Conservation (phyloP, 2,329 filamentous ascomycete genomes). For the Cordyceps fumosorosea region DNA sequence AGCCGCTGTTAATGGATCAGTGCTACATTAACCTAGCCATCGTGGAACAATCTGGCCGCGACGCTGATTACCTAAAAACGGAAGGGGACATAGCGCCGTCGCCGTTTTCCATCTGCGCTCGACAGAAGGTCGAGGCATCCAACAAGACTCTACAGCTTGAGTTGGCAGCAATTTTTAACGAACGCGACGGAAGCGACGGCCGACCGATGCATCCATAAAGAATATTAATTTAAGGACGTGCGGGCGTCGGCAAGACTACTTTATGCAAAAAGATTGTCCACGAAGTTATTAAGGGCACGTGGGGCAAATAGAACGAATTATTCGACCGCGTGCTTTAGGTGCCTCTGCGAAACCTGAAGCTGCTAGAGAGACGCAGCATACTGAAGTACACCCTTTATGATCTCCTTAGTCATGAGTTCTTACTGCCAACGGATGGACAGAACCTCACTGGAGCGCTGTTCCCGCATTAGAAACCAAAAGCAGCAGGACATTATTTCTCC, state of each 20-base stretch:
- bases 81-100: too few relatives aligned
- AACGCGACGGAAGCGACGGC: neutral
- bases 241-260: conserved; percentile 35
- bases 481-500: conserved; percentile 29
- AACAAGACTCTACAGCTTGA: neutral
- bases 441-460: neutral
- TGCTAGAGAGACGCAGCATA: too few relatives aligned
- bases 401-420: too few relatives aligned
- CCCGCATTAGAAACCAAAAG: neutral
- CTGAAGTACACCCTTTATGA: too few relatives aligned
- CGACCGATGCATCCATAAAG: too few relatives aligned
- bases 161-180: neutral
- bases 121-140: neutral
- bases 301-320: conserved; percentile 20
- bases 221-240: conserved; percentile 31
- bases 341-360: conserved; percentile 31
- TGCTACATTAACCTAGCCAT: conserved; percentile 36
- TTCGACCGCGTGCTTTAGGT: conserved; percentile 33
- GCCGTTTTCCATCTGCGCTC: too few relatives aligned
- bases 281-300: too few relatives aligned
- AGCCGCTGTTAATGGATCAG: conserved; percentile 25
- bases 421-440: too few relatives aligned
- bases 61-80: too few relatives aligned
- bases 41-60: conserved; percentile 20
- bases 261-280: conserved; percentile 36